Conservation (phyloP, 1,284 basidiomycete species). For the Rhodofomes roseus region DNA sequence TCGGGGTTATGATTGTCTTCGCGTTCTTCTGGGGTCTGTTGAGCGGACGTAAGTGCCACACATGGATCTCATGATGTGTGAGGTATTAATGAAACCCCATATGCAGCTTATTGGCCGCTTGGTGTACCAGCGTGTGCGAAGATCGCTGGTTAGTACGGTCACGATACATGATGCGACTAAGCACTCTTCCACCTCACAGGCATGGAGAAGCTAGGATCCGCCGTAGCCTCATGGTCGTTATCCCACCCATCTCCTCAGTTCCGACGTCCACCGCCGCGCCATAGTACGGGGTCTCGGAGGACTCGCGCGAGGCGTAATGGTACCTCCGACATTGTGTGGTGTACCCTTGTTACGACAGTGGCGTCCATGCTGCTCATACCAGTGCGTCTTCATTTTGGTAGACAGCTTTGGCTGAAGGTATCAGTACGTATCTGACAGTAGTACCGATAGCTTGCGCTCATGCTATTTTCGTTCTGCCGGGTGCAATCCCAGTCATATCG, state of each 20-base stretch:
- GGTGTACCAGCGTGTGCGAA: slow-evolving; percentile 2
- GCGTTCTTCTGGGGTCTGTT: slow-evolving; percentile 2
- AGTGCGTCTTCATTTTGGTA: not conserved
- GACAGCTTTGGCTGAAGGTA: not conserved
- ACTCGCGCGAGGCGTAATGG: not conserved
- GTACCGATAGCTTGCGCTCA: too few relatives aligned
- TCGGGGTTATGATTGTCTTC: slow-evolving; percentile 3
- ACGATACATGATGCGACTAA: not conserved
- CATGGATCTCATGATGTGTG: not conserved
- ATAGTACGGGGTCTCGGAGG: not conserved
- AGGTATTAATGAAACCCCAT: not conserved
- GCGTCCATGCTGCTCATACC: not conserved
- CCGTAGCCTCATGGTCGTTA: not conserved
- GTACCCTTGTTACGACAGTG: not conserved
- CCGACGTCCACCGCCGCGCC: not conserved
- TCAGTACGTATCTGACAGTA: not conserved
- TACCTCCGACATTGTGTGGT: not conserved
- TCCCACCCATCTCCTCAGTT: not conserved
- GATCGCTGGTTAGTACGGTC: slow-evolving; percentile 5
- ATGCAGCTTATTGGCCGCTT: slow-evolving; percentile 3
- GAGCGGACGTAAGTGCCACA: not conserved
- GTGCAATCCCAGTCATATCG: too few relatives aligned
- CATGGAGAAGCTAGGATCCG: not conserved
- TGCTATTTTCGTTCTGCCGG: too few relatives aligned
- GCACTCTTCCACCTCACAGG: not conserved